Conservation (phyloP, 176 grass and related monocot species). For the Typha latifolia region DNA sequence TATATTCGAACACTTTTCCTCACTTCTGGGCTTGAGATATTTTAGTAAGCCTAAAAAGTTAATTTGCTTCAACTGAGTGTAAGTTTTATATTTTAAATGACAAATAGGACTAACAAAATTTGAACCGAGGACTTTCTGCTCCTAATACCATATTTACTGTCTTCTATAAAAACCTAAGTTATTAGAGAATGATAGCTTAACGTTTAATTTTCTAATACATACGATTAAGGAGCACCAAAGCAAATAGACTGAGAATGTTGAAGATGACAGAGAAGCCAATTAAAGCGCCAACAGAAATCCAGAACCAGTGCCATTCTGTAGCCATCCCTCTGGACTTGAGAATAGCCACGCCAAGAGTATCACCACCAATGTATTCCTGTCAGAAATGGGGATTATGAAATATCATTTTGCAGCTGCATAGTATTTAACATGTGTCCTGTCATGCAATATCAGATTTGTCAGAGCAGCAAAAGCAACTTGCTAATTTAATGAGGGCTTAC, state of each 20-base stretch:
- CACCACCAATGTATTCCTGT: conserved; percentile 23
- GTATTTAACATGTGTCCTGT: too few species aligned
- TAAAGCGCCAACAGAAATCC: conserved; percentile 60
- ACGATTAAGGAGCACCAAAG: conserved; percentile 65
- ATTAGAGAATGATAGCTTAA: neutral
- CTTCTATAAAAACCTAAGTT: neutral
- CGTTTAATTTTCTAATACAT: conserved; percentile 22
- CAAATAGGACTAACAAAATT: too few species aligned
- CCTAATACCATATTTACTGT: too few species aligned
- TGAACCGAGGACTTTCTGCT: too few species aligned
- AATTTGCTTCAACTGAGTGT: too few species aligned
- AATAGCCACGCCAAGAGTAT: conserved; percentile 61
- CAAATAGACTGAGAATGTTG: conserved; percentile 80
- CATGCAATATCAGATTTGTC: too few species aligned
- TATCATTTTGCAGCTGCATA: neutral
- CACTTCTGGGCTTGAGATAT: too few species aligned
- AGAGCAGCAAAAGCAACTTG: too few species aligned
- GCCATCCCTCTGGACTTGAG: conserved; percentile 58
- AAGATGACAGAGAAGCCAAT: conserved; percentile 60
- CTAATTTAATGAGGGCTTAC: conserved; percentile 30
- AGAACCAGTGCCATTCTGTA: conserved; percentile 81
- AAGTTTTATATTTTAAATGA: too few species aligned
- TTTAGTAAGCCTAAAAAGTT: too few species aligned
- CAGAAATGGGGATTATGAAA: conserved; percentile 8
- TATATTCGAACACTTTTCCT: too few species aligned